Evolutionary conservation across 1,284 basidiomycete species (phyloP).

Genomic region (Puccinia polysora): DNA sequence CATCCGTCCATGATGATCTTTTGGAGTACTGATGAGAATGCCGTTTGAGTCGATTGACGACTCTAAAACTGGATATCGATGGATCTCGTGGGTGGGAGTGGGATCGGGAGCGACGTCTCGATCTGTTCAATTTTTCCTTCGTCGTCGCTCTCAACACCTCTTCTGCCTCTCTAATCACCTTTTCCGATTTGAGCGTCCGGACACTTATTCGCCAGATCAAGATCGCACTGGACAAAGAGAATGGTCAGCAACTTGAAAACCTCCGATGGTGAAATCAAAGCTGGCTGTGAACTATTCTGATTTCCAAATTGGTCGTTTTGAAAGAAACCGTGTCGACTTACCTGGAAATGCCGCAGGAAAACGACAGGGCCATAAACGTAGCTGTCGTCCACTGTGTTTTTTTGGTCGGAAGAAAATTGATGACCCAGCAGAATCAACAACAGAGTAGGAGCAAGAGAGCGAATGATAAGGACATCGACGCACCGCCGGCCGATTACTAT

Average conservation of each 20-base stretch:
- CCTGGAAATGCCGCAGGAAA: slow-evolving; percentile 33
- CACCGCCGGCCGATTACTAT: slow-evolving; percentile 31
- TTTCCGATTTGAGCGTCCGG: slow-evolving; percentile 8
- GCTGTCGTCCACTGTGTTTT: slow-evolving; percentile 35
- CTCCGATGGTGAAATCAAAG: too few species aligned
- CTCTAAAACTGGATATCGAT: background rate
- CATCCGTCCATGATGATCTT: background rate
- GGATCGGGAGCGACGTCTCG: background rate
- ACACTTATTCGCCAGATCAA: slow-evolving; percentile 23
- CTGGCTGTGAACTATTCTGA: too few species aligned
- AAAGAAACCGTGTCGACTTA: background rate
- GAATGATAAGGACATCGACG: background rate
- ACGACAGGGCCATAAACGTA: slow-evolving; percentile 28
- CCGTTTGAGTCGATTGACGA: background rate
- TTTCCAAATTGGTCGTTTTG: background rate
- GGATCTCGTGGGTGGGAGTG: too few species aligned
- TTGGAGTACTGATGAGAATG: background rate
- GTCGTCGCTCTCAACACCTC: background rate
- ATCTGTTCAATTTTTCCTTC: background rate
- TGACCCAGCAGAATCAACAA: background rate
- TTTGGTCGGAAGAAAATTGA: background rate
- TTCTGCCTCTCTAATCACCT: slow-evolving; percentile 1
- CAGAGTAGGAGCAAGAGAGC: background rate
- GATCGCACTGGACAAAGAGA: background rate
- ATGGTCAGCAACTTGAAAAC: too few species aligned